phyloP scores from a whole-genome alignment of 371 early-diverging fungal genomes.

The Blastocladiella emersonii region DNA sequence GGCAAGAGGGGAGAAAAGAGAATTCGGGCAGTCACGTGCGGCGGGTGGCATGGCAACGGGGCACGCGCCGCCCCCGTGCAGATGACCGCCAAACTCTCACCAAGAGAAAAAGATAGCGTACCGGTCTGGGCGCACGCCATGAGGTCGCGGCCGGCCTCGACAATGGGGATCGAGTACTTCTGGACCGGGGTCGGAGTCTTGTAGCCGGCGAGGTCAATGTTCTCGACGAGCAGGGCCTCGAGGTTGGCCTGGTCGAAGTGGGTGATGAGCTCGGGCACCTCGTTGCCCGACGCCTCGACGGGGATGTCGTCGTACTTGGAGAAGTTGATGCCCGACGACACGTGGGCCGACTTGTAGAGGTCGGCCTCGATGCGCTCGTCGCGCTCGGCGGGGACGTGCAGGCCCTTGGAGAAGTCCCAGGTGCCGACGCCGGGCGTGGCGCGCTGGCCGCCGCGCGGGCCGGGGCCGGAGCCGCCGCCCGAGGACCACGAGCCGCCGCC shows the following conservation, averaged over 20 bases:
- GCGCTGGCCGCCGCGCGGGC: neutral
- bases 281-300: slow-evolving; percentile 66
- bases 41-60: no score
- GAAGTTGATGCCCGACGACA: slow-evolving; percentile 85
- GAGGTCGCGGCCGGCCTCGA: slow-evolving; percentile 50
- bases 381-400: slow-evolving; percentile 54
- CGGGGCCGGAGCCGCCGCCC: no score
- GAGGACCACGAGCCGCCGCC: neutral
- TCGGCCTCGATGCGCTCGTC: slow-evolving; percentile 63
- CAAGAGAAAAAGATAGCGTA: slow-evolving; percentile 4
- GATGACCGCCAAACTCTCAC: neutral
- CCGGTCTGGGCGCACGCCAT: slow-evolving; percentile 92
- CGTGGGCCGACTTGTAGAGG: slow-evolving; percentile 30
- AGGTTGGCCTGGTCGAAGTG: slow-evolving; percentile 50
- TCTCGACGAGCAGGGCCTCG: slow-evolving; percentile 72
- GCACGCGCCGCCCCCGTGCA: slow-evolving; percentile 1
- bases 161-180: slow-evolving; percentile 82
- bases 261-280: slow-evolving; percentile 54
- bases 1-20: no score
- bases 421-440: slow-evolving; percentile 6
- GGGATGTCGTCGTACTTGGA: slow-evolving; percentile 94
- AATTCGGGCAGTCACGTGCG: no score
- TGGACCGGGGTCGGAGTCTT: slow-evolving; percentile 92
- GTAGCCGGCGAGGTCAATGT: slow-evolving; percentile 84
- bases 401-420: slow-evolving; percentile 35